A percentile compares a stretch with the other conserved stretches of the same genome.
Evolutionary conservation across 371 early-diverging fungal species (phyloP).

Genomic region (Chytridium lagenaria): DNA sequence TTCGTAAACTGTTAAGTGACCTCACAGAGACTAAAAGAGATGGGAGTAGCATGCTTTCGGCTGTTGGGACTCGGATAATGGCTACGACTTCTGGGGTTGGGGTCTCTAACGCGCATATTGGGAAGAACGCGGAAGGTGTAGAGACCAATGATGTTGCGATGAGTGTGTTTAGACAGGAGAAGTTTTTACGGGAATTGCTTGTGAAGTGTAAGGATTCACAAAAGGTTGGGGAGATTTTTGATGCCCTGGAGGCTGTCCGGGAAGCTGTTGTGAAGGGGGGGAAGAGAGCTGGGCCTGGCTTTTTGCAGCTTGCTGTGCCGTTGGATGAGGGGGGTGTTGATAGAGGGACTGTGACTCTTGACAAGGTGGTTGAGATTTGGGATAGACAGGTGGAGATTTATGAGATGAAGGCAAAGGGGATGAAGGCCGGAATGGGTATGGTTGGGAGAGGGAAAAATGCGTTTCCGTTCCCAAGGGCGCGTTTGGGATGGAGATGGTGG

Average conservation of each 20-base stretch:
- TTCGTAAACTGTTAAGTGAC: slow-evolving; percentile 69
- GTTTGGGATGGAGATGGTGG: slow-evolving; percentile 30
- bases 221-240: slow-evolving; percentile 34
- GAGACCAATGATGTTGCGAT: slow-evolving; percentile 45
- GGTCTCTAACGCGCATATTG: no score
- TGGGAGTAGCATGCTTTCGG: slow-evolving; percentile 58
- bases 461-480: slow-evolving; percentile 55
- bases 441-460: slow-evolving; percentile 14
- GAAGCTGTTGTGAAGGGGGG: slow-evolving; percentile 7
- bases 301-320: slow-evolving; percentile 56
- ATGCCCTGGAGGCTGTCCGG: slow-evolving; percentile 35
- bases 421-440: not conserved
- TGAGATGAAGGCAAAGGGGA: not conserved
- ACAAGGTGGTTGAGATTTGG: slow-evolving; percentile 29
- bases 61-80: slow-evolving; percentile 55
- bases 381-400: slow-evolving; percentile 12
- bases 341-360: not conserved
- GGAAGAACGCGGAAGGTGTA: no score
- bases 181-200: slow-evolving; percentile 59
- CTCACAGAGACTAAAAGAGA: slow-evolving; percentile 68
- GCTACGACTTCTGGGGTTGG: slow-evolving; percentile 24
- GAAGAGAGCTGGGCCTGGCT: slow-evolving; percentile 46
- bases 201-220: slow-evolving; percentile 44
- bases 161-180: slow-evolving; percentile 64
- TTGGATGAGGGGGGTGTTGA: not conserved